Evolutionary conservation across 805 yeast genomes (phyloP), one percentile per base, ranked within the genome.

Genomic region (Kuraishia piskuri): DNA sequence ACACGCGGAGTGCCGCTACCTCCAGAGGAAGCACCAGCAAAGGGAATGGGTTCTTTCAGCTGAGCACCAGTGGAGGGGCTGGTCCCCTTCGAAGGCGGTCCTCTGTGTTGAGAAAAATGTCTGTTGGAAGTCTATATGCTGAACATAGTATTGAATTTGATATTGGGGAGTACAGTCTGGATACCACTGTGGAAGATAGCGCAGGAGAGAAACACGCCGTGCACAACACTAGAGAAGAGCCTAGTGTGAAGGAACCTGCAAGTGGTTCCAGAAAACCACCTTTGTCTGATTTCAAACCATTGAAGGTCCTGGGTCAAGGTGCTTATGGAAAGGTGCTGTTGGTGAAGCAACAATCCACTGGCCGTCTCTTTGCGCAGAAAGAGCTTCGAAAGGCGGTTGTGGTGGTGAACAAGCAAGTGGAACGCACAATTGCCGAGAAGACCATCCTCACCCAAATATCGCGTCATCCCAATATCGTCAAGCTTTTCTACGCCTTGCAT

Each of bases 301-400:
- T 90, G 6, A 84, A 81, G 59, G 94, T 88, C 0, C 71, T 90
- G 7, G 97, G 97, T 0, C 79, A 83, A 52, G 97, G 97, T 2
- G 90, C 96, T 1, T 90, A 87, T 60, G 96, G 97, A 2, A 89
- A 88, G 63, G 97, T 90, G 2, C 69, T 88, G 8, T 69, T 90
- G 21, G 96, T 90, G 1, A 80, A 82, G 51, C 90, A 89, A 63
- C 72, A 67, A 51, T 56, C 68, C 22, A 79, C 88, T 0, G 85
- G 85, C 0, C 78, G 78, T 58, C 68, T 90, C 12, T 90, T 80
- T 68, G 97, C 97, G 0, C 94, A 88, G 74, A 90, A 90, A 64
- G 96, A 90, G 60, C 71, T 90, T 56, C 81, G 82, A 59, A 90
- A 90, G 65, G 96, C 96, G 0, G 80, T 88, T 23, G 83, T 90